Percentiles rank a stretch among this genome's conserved stretches.
Conservation (phyloP, 768 basidiomycete genomes). For the Omphalotus guepiniiformis region DNA sequence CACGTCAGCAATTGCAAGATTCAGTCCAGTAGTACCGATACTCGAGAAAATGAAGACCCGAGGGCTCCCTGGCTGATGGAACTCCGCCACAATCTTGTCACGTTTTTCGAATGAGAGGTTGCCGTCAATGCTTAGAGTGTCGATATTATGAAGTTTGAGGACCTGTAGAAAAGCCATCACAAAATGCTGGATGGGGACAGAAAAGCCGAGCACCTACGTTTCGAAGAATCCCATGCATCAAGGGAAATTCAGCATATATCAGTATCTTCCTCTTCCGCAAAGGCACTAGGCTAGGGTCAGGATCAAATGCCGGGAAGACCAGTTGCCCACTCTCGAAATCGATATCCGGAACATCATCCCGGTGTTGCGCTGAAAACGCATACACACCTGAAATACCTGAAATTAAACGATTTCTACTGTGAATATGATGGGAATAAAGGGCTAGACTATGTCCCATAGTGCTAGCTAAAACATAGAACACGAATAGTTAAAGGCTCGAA, state of each 20-base stretch:
- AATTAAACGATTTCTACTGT: no score
- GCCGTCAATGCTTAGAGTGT: conserved; percentile 14
- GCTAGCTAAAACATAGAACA: no score
- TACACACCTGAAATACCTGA: no score
- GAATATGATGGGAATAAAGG: no score
- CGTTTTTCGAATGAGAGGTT: conserved; percentile 8
- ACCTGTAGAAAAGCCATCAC: neutral
- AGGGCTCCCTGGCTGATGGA: conserved; percentile 8
- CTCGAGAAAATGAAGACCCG: conserved; percentile 20
- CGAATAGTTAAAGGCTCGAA: no score
- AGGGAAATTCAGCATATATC: conserved; percentile 17
- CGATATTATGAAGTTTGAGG: neutral
- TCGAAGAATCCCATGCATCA: conserved; percentile 13
- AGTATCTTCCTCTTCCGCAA: conserved; percentile 2
- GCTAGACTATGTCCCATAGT: no score
- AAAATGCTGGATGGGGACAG: neutral
- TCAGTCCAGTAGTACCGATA: conserved; percentile 20
- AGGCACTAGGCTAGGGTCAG: neutral
- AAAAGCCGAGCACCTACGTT: conserved; percentile 14
- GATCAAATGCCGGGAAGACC: neutral
- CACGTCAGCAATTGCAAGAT: conserved; percentile 15
- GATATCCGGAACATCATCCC: neutral
- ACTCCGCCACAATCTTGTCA: conserved; percentile 10
- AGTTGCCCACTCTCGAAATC: neutral
- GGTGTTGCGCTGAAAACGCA: no score